phyloP scores from a whole-genome alignment of 2,329 filamentous ascomycete genomes.

The Pseudocercospora musae region DNA sequence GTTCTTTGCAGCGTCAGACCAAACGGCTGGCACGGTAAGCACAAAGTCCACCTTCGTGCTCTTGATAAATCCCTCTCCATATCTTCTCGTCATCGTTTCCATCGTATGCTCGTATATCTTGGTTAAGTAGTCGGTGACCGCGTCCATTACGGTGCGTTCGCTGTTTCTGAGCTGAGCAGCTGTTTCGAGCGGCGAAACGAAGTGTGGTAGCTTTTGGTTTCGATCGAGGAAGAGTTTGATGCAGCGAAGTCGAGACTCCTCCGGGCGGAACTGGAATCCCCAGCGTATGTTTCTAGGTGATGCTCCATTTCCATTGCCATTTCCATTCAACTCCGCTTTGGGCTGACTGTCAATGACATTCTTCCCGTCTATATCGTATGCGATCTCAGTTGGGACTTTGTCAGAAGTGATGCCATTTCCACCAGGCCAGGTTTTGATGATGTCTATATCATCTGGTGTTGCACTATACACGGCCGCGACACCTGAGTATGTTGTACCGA shows the following conservation, averaged over 20 bases:
- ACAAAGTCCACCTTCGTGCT: constrained; percentile 75
- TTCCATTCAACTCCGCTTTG: background rate
- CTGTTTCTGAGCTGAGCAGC: constrained; percentile 70
- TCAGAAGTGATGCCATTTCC: constrained; percentile 84
- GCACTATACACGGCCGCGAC: constrained; percentile 45
- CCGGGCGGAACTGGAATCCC: constrained; percentile 79
- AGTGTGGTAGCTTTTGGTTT: constrained; percentile 75
- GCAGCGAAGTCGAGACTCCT: constrained; percentile 71
- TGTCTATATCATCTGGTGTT: constrained; percentile 75
- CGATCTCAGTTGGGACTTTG: constrained; percentile 77
- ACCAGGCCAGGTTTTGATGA: constrained; percentile 80
- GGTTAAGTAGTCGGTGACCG: constrained; percentile 74
- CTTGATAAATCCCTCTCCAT: constrained; percentile 75
- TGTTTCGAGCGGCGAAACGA: constrained; percentile 74
- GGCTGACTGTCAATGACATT: constrained; percentile 1
- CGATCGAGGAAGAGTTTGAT: constrained; percentile 83
- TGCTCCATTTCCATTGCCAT: constrained; percentile 19
- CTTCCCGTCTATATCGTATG: constrained; percentile 52
- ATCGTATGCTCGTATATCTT: constrained; percentile 75
- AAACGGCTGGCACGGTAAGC: constrained; percentile 77
- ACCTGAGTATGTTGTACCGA: constrained; percentile 82
- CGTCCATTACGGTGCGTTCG: constrained; percentile 64
- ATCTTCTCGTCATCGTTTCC: constrained; percentile 69
- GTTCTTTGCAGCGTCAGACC: constrained; percentile 83
- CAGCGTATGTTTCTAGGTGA: constrained; percentile 56